These are phyloP conservation scores for Exserohilum turcica DNA, from an alignment of 2,329 filamentous ascomycete genomes.

Conservation along the genomic window DNA sequence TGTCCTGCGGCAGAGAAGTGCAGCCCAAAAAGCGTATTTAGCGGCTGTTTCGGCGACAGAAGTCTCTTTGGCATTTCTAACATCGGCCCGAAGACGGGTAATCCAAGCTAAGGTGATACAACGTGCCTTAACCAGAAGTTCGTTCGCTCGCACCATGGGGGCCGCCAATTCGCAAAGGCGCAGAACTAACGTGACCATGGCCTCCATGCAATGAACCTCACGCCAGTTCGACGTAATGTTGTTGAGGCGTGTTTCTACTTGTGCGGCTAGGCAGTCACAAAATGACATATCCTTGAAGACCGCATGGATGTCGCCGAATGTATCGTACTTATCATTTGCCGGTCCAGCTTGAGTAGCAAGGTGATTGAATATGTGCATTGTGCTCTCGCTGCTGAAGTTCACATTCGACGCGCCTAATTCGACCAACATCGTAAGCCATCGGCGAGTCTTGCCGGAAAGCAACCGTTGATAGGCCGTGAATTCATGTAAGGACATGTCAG, in stretches of 20 bases:
- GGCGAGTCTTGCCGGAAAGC: constrained; percentile 50
- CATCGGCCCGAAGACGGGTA: constrained; percentile 53
- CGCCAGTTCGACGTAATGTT: constrained; percentile 61
- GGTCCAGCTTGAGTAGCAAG: constrained; percentile 63
- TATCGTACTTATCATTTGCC: constrained; percentile 22
- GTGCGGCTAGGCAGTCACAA: constrained; percentile 52
- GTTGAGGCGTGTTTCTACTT: constrained; percentile 53
- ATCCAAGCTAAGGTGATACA: constrained; percentile 57
- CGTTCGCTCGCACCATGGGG: constrained; percentile 19
- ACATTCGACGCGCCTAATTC: constrained; percentile 59
- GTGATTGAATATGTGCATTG: constrained; percentile 55
- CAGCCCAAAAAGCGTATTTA: constrained; percentile 57
- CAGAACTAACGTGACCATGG: constrained; percentile 57
- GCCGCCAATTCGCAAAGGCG: constrained; percentile 43
- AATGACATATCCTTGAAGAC: constrained; percentile 58
- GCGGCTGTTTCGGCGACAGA: constrained; percentile 51
- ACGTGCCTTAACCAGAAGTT: constrained; percentile 51
- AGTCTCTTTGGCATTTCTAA: constrained; percentile 46
- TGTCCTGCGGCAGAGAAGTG: constrained; percentile 60
- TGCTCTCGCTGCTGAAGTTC: constrained; percentile 62
- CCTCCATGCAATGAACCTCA: constrained; percentile 62
- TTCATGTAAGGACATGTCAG: constrained; percentile 55
- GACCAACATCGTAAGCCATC: constrained; percentile 55
- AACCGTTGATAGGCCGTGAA: constrained; percentile 57
- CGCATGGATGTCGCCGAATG: constrained; percentile 54